phyloP scores from a whole-genome alignment of 768 basidiomycete genomes.

The Rhodotorula taiwanensis region DNA sequence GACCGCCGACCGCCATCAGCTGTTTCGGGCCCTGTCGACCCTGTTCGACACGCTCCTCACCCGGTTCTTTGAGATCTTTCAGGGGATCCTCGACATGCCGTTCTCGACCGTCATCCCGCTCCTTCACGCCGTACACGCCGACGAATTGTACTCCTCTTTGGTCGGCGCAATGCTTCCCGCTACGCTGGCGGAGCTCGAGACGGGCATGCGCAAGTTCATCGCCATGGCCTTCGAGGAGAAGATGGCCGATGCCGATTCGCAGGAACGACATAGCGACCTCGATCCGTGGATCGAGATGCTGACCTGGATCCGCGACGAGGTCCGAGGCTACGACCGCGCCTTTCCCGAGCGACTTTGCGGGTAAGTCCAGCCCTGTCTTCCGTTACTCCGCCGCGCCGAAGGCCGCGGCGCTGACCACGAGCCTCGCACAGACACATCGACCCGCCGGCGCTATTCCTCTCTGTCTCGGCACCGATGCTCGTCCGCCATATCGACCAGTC shows the following conservation, averaged over 20 bases:
- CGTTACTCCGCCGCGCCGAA: neutral
- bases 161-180: conserved; percentile 11
- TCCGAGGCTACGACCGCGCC: conserved; percentile 75
- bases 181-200: conserved; percentile 25
- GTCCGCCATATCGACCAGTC: conserved; percentile 28
- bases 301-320: conserved; percentile 77
- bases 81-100: conserved; percentile 66
- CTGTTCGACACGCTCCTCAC: conserved; percentile 84
- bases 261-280: conserved; percentile 59
- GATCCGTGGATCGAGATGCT: conserved; percentile 75
- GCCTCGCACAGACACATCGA: conserved; percentile 51
- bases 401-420: too few relatives aligned
- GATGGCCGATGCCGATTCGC: conserved; percentile 40
- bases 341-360: conserved; percentile 77
- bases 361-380: conserved; percentile 50
- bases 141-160: conserved; percentile 30
- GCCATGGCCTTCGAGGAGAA: conserved; percentile 36
- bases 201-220: conserved; percentile 32
- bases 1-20: conserved; percentile 52
- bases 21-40: conserved; percentile 50
- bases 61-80: conserved; percentile 74
- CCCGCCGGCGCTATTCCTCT: conserved; percentile 58
- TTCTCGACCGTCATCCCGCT: conserved; percentile 64
- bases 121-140: conserved; percentile 23
- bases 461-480: conserved; percentile 26